Base-by-base conservation (phyloP, 352 stramenopile genomes). In the Phytophthora multivora region DNA sequence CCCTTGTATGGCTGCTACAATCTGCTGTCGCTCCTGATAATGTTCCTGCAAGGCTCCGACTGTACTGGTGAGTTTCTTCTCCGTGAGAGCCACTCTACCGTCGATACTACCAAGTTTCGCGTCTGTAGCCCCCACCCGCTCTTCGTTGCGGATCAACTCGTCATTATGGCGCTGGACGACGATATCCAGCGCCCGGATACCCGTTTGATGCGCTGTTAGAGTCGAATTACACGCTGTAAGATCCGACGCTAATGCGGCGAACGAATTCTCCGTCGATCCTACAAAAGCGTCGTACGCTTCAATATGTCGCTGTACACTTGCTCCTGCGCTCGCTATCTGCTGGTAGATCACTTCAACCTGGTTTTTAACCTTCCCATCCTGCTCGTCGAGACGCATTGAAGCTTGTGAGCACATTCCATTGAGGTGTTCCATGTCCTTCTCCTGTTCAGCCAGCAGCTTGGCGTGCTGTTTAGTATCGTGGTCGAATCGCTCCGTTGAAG, bases 11-110 rank as follows among this genome's bases (percentile, higher is more conserved):
- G 66, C 57, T 3, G 33, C 36, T 4, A 82, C 59, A 3, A 75
- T 47, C 8, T 73, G 55, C n/a, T 73, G 66, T 21, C 71, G 51
- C 33, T 86, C 77, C 5, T 86, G 70, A 6, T 83, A 69, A 12
- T 80, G 66, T 18, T 88, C 79, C 38, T 83, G 62, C 3, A 87
- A 40, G 5, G 75, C 55, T 0, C 49, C 67, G 7, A 64, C 51
- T 3, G 77, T 50, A 4, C 65, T 78, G 10, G 39, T 50, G 8
- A 68, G 41, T 43, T 86, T 79, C 63, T 90, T 90, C 30, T 88
- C 78, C 5, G 63, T 63, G 12, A 72, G 28, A 1, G 73, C 59
- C 0, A 86, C 56, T 2, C 80, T 76, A 0, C 66, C 64, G 16
- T 87, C 77, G 12, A 90, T 51, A 1, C 63, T 60, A 1, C 69